Evolutionary conservation across 2,329 filamentous ascomycete species (phyloP), one percentile per base, ranked within the genome.

Genomic region (Westerdykella sp.): DNA sequence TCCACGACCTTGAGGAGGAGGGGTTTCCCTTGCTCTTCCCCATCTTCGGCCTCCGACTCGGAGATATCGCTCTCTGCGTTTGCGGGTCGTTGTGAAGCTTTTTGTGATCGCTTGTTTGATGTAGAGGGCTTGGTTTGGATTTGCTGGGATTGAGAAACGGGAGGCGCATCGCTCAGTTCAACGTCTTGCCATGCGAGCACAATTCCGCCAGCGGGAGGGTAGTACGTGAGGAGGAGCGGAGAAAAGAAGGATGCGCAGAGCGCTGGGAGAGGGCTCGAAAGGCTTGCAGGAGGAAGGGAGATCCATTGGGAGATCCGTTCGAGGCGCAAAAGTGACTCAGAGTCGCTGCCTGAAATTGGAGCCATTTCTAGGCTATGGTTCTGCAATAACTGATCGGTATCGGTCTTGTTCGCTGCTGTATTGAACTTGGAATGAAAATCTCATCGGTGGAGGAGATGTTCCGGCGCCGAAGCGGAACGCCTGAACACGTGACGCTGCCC

Each of bases 251-350:
- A 85, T 47, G 82, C 79, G 60, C 83, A 81, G 48, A 84, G 76
- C 45, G 80, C 84, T 54, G 85, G 81, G 51, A 88, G 70, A 0
- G 86, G 84, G 45, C 80, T 77, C 47, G 78, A 73, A 68, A 87
- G 84, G 36, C 83, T 83, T 32, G 79, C 72, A 10, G 87, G 85
- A 49, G 81, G 85, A 49, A 93, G 74, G 1, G 85, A 79, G 50
- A 90, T 77, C 69, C 87, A 90, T 55, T 95, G 78, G 1, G 90
- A 90, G 34, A 87, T 79, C 16, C 84, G 88, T 59, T 91, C 84
- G 22, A 81, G 79, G 63, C 82, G 81, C 69, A 95, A 91, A 13
- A 90, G 53, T 12, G 55, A 55, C 6, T n/a, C 41, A 13, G 23
- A 21, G 9, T 50, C 39, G 30, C 41, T 39, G 6, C 39, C 39